Base-by-base conservation (phyloP, 768 basidiomycete species). In the Pleurotus pulmonarius region DNA sequence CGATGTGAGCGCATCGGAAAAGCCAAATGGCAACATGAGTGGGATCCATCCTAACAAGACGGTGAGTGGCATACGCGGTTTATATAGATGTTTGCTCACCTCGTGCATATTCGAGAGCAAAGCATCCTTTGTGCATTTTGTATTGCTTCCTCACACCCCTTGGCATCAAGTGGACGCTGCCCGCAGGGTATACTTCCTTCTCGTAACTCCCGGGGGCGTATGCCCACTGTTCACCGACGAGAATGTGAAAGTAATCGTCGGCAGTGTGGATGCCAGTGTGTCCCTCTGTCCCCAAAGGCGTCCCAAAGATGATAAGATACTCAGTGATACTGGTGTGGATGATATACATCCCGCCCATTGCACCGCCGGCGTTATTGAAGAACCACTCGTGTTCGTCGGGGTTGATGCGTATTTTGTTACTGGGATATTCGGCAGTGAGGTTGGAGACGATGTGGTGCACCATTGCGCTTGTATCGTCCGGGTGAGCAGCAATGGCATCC, bases 271-370 rank as follows among this genome's bases (percentile, higher is more conserved):
- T 63, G 5, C 97, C 97, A 13, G 87, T 83, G 67, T 98, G 97
- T 2, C 97, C 97, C 73, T 99, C 97, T 1, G 96, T 98, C 9
- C 97, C 97, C 8, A 98, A 79, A 0, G 97, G 94, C 0, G 95
- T 96, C 3, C 97, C 95, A 60, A 96, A 97, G 63, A 98, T 88
- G 69, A 94, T 94, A 62, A 93, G 82, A 74, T 96, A 99, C 75
- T 99, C 97, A 9, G 96, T 98, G 64, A 99, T 87, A 72, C 86
- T 89, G 13, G 96, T 93, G 65, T 98, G 97, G 61, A 98, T 92
- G 72, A 98, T 81, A 70, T 94, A 97, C 96, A 99, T 98, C 34
- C 88, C 88, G 43, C 94, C 94, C 95, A 96, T 98, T 0, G 94
- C 94, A 58, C 97, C 97, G 11, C 95, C 97, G 0, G 96, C 95